Base-by-base conservation (phyloP, 2,329 filamentous ascomycete species). In the Diplodia corticola region DNA sequence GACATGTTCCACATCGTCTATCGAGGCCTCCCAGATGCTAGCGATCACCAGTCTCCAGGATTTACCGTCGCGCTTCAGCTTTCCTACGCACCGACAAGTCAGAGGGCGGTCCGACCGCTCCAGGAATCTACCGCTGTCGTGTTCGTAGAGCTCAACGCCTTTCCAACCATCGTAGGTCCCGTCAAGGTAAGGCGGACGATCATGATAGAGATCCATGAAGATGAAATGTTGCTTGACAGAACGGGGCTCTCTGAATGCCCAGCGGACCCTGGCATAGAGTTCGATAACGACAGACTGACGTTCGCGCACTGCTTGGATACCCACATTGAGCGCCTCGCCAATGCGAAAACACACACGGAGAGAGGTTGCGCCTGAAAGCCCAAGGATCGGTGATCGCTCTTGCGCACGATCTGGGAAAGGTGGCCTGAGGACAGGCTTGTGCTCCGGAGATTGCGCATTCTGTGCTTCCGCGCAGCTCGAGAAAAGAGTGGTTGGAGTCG, bases 281-380 rank as follows among this genome's bases (percentile, higher is more conserved):
- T 91, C 88, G 67, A 91, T 83, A 0, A 84, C 64, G 6, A 81
- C 73, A 4, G 79, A 80, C 61, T 84, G 81, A 50, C 83, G 80
- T 17, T 79, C 79, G 54, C 87, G 77, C 2, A 76, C 75, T 13
- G 80, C 79, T 61, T 79, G 79, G 60, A 74, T 77, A 40, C 83
- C 83, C 54, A 80, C 80, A 57, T 81, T 83, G 55, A 86, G 73
- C 66, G 89, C 83, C 71, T 90, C 87, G 3, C 84, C 85, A 26
- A 89, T 80, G 28, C 87, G 83, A 70, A 91, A 91, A 72, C 88
- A 90, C 0, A 84, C 87, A 12, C 85, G 82, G 13, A 89, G 77
- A 6, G 83, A 67, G 0, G 72, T 76, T 10, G 77, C 73, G 1
- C 82, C 77, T 0, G 83, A 83, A 2, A 87, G 70, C 9, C 86